Base-by-base conservation (phyloP, 306 rosid species). In the Quercus aquifolioides region DNA sequence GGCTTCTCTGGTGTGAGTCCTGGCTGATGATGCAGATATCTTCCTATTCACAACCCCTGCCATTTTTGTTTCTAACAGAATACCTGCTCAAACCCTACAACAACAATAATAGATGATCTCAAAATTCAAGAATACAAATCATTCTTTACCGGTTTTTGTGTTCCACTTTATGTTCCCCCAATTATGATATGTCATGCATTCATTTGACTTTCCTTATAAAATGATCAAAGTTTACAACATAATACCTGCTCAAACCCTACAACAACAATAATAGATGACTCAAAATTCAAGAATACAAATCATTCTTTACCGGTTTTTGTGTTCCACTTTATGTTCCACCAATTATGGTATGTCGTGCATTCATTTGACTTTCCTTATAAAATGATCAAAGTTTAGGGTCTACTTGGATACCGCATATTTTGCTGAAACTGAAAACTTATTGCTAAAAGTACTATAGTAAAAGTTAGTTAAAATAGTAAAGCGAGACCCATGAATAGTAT, bases 11-110 rank as follows among this genome's bases (percentile, higher is more conserved):
- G 97, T 90, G 88, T 90, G 97, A 79, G 97, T 78, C 51, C 94
- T 80, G 17, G 97, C 97, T 55, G 98, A 89, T 6, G 93, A 90
- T 14, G 99, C 97, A 2, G 94, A 90, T 68, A 90, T 87, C 83
- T 84, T 95, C 79, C 97, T 78, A 87, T 73, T 91, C 38, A 77
- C 71, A 52, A 86, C 87, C 11, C 52, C 72, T 25, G 72, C 52
- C 72, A 68, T 68, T 68, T 35, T 5, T 49, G 46, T 41, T 49
- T 46, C 49, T 14, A 21, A 10, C 72, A 19, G 21, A 67, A 31
- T 19, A 19, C 14, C 23, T 35, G 15, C 70, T 23, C 8, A 8
- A 26, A 2, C 49, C 71, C 13, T 3, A 33, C 49, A 65, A 7
- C 25, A 65, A 31, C 8, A 17, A 41, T 0, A 41, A 41, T 41